Evolutionary conservation across 225 moss, liverwort and hornwort species (phyloP).

Genomic region (Physcomitrellopsis africana): DNA sequence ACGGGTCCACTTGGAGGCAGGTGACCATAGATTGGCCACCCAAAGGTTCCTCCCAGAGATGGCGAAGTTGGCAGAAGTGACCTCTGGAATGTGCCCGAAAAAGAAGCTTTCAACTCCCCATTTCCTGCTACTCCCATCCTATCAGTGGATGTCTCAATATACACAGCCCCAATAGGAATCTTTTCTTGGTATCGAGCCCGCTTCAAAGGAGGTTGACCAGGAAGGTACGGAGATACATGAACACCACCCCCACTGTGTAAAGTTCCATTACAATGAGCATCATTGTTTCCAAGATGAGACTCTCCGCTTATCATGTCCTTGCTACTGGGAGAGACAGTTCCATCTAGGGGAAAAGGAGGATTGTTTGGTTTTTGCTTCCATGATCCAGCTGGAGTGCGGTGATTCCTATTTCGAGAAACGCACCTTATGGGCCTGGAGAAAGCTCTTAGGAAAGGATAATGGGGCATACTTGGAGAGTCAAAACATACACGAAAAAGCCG

Average conservation of each 20-base stretch:
- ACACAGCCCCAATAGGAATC: constrained; percentile 43
- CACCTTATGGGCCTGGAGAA: constrained; percentile 96
- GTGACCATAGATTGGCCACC: constrained; percentile 55
- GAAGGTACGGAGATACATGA: constrained; percentile 54
- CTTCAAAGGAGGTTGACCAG: constrained; percentile 64
- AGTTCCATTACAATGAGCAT: constrained; percentile 55
- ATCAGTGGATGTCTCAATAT: constrained; percentile 54
- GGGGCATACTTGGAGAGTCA: constrained; percentile 88
- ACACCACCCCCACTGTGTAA: constrained; percentile 40
- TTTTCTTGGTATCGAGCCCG: constrained; percentile 62
- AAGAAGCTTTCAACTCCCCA: constrained; percentile 53
- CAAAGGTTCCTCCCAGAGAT: constrained; percentile 47
- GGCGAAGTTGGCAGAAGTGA: constrained; percentile 50
- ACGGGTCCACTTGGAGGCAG: constrained; percentile 49
- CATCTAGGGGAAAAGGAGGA: constrained; percentile 64
- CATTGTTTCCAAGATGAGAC: constrained; percentile 53
- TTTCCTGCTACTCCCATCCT: constrained; percentile 44
- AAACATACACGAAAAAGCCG: constrained; percentile 97
- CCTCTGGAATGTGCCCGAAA: constrained; percentile 61
- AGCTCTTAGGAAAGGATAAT: constrained; percentile 87
- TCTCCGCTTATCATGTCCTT: constrained; percentile 73
- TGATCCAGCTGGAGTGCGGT: constrained; percentile 73
- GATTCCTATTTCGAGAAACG: constrained; percentile 94
- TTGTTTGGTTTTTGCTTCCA: constrained; percentile 73
- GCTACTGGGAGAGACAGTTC: constrained; percentile 58